A percentile compares a stretch with the other conserved stretches of the same genome.
These are phyloP conservation scores for Colletotrichum cuscutae DNA, from an alignment of 2,329 filamentous ascomycete species.

Conservation along the genomic window DNA sequence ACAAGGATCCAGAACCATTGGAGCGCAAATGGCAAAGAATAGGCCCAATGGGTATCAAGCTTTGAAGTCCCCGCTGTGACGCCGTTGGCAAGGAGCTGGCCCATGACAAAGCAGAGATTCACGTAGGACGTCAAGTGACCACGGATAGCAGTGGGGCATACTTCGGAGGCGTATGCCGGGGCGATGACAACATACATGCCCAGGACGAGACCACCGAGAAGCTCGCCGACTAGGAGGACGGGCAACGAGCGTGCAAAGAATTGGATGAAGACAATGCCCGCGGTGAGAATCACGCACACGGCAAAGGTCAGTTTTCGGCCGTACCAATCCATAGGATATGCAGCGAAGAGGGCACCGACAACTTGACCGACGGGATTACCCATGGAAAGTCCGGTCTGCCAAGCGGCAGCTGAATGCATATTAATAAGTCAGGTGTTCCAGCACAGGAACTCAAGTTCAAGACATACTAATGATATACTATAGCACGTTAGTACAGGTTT, in stretches of 20 bases:
- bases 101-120: conserved; percentile 72
- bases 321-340: conserved; percentile 57
- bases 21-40: conserved; percentile 58
- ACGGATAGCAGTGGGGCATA: conserved; percentile 67
- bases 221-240: conserved; percentile 68
- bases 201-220: conserved; percentile 70
- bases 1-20: conserved; percentile 62
- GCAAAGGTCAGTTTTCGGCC: conserved; percentile 58
- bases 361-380: conserved; percentile 68
- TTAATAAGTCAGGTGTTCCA: background rate
- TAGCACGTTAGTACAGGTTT: background rate
- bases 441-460: background rate
- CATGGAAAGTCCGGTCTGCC: conserved; percentile 60
- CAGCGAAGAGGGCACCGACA: conserved; percentile 61
- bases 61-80: conserved; percentile 55
- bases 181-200: conserved; percentile 69
- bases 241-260: conserved; percentile 68
- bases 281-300: conserved; percentile 55
- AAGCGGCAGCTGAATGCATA: conserved; percentile 47
- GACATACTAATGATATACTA: conserved; percentile 47
- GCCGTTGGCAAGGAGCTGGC: conserved; percentile 65
- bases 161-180: conserved; percentile 69
- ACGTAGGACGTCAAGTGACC: conserved; percentile 68
- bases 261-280: conserved; percentile 68
- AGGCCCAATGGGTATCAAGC: conserved; percentile 57